Base-by-base conservation (phyloP, 2,329 filamentous ascomycete genomes). In the Elsinoe ampelina region DNA sequence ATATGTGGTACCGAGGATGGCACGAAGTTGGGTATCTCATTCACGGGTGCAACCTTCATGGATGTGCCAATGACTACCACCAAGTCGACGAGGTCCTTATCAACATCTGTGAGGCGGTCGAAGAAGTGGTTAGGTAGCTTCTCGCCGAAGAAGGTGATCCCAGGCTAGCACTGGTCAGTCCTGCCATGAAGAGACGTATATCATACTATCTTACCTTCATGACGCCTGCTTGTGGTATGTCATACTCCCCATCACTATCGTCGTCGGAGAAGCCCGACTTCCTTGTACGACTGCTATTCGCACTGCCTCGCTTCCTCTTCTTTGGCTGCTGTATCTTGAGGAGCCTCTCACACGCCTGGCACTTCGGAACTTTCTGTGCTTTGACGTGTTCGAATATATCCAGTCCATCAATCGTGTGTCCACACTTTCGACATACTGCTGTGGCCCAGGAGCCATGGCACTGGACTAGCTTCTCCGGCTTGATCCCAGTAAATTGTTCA, bases 131-230 rank as follows among this genome's bases (percentile, higher is more conserved):
- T 83, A 0, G 92, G 91, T 1, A 98, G 83, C 52, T 84, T 80
- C 73, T 98, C 93, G 63, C 92, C 92, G 66, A 97, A 97, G 75
- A 98, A 97, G 47, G 89, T 97, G 67, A 98, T 97, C 73, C 97
- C 92, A 7, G 93, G 93, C 78, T 87, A 71, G 7, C 12, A 47
- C 11, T 42, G 36, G 41, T 38, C n/a, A 50, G 36, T 57, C 15
- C 11, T 34, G 19, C 5, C 17, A 5, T 19, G 26, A 19, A 3
- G 15, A 12, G n/a, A 13, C 20, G 17, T n/a, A 11, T 20, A 8
- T 56, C 8, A 12, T 22, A 17, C 19, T 6, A 10, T 26, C 39
- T 45, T 62, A 72, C 75, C 71, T 82, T 95, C 89, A 95, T 95
- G 68, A 95, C 83, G 57, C 88, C 89, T 2, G 83, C 80, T 48